Conservation (phyloP, 805 yeast genomes). For the Hanseniaspora hatyaiensis region DNA sequence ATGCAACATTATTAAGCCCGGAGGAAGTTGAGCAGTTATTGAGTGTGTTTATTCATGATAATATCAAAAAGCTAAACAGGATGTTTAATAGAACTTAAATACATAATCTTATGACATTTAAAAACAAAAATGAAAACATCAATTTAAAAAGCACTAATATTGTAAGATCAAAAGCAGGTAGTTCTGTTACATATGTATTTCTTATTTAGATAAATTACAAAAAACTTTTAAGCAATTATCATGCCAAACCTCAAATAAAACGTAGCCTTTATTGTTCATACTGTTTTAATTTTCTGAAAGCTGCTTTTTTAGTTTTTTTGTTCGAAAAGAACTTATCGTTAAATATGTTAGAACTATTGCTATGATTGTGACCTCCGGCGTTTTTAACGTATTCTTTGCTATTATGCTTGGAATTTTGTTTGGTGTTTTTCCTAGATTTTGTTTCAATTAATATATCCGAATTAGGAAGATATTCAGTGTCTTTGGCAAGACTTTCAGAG, state of each 20-base stretch:
- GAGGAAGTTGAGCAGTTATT: neutral
- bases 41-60: conserved; percentile 3
- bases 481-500: too few relatives aligned
- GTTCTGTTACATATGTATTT: neutral
- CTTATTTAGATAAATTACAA: neutral
- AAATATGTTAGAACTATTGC: neutral
- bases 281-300: conserved; percentile 9
- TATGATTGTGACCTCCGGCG: neutral
- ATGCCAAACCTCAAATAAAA: too few relatives aligned
- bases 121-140: neutral
- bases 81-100: conserved; percentile 8
- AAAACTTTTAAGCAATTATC: too few relatives aligned
- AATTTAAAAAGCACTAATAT: too few relatives aligned
- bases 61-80: neutral
- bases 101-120: too few relatives aligned
- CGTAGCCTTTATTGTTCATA: conserved; percentile 10
- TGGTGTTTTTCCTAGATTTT: too few relatives aligned
- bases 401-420: too few relatives aligned
- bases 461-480: neutral
- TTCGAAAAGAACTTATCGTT: neutral
- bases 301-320: neutral
- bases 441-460: neutral
- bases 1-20: neutral
- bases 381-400: too few relatives aligned
- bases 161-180: neutral